phyloP scores from a whole-genome alignment of 176 grass and related monocot species.

The Pontederia crassipes region DNA sequence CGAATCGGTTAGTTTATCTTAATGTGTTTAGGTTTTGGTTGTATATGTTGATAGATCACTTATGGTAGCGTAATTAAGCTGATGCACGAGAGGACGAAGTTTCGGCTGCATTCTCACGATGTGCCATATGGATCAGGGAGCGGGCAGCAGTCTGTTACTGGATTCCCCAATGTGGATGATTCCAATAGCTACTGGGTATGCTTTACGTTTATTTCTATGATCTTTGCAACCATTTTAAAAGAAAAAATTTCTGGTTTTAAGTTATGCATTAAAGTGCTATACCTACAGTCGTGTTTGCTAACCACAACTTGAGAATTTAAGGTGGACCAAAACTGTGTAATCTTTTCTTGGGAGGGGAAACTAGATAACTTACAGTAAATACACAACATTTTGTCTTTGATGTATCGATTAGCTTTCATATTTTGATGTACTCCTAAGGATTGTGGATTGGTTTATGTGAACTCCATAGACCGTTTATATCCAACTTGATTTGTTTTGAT shows the following conservation, averaged over 20 bases:
- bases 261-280: not conserved
- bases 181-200: slow-evolving; percentile 76
- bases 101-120: slow-evolving; percentile 70
- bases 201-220: not conserved
- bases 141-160: slow-evolving; percentile 75
- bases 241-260: not conserved
- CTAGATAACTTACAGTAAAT: too few relatives aligned
- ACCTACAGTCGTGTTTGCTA: not conserved
- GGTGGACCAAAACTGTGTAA: too few relatives aligned
- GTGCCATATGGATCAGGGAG: slow-evolving; percentile 73
- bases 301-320: too few relatives aligned
- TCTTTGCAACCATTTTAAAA: not conserved
- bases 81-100: slow-evolving; percentile 76
- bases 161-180: slow-evolving; percentile 52
- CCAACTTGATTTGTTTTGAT: too few relatives aligned
- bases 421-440: too few relatives aligned
- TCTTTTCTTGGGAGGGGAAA: too few relatives aligned
- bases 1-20: not conserved
- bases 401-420: too few relatives aligned
- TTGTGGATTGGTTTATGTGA: too few relatives aligned
- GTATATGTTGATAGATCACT: slow-evolving; percentile 35
- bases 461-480: too few relatives aligned
- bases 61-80: slow-evolving; percentile 54
- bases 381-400: too few relatives aligned
- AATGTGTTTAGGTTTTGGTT: not conserved